phyloP scores from a whole-genome alignment of 208 protist genomes.

The Leishmania turanica region DNA sequence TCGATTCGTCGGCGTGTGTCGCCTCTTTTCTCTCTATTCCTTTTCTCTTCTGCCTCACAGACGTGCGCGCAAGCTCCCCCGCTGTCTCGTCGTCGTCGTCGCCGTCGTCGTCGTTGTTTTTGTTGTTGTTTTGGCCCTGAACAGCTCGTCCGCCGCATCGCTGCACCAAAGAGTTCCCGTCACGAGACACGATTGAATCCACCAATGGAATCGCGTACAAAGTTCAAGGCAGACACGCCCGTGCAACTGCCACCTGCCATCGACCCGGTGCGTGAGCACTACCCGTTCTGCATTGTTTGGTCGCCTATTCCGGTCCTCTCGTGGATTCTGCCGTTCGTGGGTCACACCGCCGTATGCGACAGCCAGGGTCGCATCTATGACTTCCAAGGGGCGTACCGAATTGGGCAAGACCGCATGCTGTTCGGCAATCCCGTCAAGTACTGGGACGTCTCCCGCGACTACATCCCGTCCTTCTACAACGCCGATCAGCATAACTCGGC shows the following conservation, averaged over 20 bases:
- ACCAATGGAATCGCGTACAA: neutral
- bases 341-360: conserved; percentile 91
- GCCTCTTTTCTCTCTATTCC: neutral
- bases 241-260: conserved; percentile 52
- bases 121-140: too few species aligned
- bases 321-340: conserved; percentile 91
- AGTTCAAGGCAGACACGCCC: conserved; percentile 1
- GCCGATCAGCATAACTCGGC: conserved; percentile 7
- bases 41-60: too few species aligned
- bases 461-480: conserved; percentile 63
- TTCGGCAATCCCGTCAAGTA: conserved; percentile 88
- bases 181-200: neutral
- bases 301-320: conserved; percentile 87
- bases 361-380: conserved; percentile 86
- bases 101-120: too few species aligned
- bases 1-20: neutral
- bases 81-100: neutral
- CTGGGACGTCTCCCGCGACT: conserved; percentile 69
- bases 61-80: neutral
- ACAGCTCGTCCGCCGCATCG: neutral
- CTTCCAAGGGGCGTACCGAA: conserved; percentile 88
- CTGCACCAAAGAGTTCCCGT: neutral
- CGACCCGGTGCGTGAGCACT: conserved; percentile 66
- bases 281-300: conserved; percentile 94
- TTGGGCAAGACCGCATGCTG: conserved; percentile 88